phyloP scores from a whole-genome alignment of 306 rosid species.

The Glycine soja region DNA sequence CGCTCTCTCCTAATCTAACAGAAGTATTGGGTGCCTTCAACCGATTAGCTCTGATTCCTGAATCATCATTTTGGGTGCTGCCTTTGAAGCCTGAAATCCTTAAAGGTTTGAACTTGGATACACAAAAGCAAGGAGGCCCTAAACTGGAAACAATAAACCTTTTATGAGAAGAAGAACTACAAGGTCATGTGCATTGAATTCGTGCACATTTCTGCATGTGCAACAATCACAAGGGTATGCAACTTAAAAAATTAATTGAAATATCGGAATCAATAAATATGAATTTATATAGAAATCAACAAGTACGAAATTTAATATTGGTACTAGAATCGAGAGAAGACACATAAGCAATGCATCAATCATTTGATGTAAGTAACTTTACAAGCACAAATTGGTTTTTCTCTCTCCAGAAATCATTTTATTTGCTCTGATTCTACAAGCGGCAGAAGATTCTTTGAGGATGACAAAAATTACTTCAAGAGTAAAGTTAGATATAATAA shows the following conservation, averaged over 20 bases:
- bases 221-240: slow-evolving; percentile 22
- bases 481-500: slow-evolving; percentile 10
- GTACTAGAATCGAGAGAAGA: slow-evolving; percentile 28
- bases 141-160: slow-evolving; percentile 73
- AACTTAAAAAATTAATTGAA: slow-evolving; percentile 3
- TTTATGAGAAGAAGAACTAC: slow-evolving; percentile 43
- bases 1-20: slow-evolving; percentile 73
- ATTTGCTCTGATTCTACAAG: slow-evolving; percentile 20
- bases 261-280: slow-evolving; percentile 19
- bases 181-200: slow-evolving; percentile 31
- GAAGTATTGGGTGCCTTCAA: slow-evolving; percentile 72
- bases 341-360: slow-evolving; percentile 21
- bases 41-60: slow-evolving; percentile 65
- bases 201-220: neutral
- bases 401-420: neutral
- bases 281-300: neutral
- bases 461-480: slow-evolving; percentile 7
- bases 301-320: slow-evolving; percentile 8
- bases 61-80: slow-evolving; percentile 60
- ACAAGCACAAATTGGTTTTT: slow-evolving; percentile 32
- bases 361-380: slow-evolving; percentile 6
- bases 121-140: slow-evolving; percentile 71
- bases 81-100: slow-evolving; percentile 86
- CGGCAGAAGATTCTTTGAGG: slow-evolving; percentile 1
- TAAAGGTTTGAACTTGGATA: slow-evolving; percentile 64